Conservation (phyloP, 2,329 filamentous ascomycete genomes). For the Sporothrix schenckii region DNA sequence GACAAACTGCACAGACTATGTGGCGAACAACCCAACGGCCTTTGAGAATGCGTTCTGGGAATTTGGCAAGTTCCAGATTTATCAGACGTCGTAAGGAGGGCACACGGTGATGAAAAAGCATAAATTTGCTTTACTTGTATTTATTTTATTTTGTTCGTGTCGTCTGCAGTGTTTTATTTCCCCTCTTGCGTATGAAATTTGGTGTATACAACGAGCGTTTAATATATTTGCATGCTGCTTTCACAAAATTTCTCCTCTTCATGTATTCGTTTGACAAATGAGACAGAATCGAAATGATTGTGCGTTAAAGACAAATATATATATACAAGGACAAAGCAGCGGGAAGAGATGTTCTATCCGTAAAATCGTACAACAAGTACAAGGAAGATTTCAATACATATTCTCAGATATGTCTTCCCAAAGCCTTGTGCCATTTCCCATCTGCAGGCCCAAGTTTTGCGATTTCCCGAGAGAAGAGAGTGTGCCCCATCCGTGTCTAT, state of each 20-base stretch:
- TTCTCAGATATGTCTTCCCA: background rate
- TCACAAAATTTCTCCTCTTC: no score
- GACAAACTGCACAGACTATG: slow-evolving; percentile 59
- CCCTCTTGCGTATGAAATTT: slow-evolving; percentile 14
- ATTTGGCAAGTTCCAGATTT: slow-evolving; percentile 64
- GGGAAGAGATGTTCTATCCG: background rate
- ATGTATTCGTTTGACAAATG: background rate
- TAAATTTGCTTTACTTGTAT: background rate
- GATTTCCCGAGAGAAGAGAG: background rate
- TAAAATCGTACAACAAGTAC: background rate
- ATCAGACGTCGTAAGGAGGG: slow-evolving; percentile 45
- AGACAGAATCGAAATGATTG: background rate
- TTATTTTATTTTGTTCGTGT: background rate
- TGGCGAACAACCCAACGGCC: slow-evolving; percentile 58
- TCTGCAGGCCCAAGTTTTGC: background rate
- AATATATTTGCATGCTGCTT: background rate
- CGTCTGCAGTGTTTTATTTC: background rate
- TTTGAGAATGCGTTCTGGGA: slow-evolving; percentile 67
- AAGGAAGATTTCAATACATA: background rate
- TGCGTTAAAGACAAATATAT: background rate
- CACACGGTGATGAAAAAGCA: background rate
- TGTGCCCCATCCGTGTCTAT: slow-evolving; percentile 20
- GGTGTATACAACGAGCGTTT: background rate
- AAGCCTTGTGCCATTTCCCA: background rate
- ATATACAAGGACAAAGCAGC: background rate